Percentiles rank a stretch among this genome's conserved stretches.
These are phyloP conservation scores for Zelopaecilomyces penicillatus DNA, from an alignment of 2,329 filamentous ascomycete species.

Conservation along the genomic window DNA sequence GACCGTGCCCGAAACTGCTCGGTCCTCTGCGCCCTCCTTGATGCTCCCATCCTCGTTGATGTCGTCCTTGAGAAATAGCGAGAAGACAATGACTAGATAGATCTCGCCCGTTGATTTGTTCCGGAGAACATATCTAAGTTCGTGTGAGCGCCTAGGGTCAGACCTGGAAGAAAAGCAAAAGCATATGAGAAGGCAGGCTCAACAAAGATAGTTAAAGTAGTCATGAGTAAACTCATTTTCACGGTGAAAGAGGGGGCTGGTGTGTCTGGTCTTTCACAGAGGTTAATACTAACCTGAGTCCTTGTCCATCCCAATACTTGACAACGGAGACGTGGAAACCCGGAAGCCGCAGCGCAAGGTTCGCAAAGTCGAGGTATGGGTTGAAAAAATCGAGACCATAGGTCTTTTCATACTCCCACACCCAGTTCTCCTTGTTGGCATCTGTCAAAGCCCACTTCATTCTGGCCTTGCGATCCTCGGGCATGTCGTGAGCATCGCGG, in stretches of 20 bases:
- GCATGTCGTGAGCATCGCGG: conserved; percentile 41
- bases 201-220: too few relatives aligned
- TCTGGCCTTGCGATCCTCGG: conserved; percentile 42
- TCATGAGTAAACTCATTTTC: background rate
- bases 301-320: conserved; percentile 73
- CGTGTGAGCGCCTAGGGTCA: conserved; percentile 59
- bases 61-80: conserved; percentile 61
- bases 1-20: conserved; percentile 7
- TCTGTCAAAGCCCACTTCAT: conserved; percentile 50
- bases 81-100: conserved; percentile 76
- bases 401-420: conserved; percentile 45
- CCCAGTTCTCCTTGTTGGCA: conserved; percentile 41
- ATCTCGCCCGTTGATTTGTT: conserved; percentile 65
- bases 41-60: conserved; percentile 50
- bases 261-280: too few relatives aligned
- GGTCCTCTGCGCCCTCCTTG: conserved; percentile 31
- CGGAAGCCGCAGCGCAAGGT: conserved; percentile 62
- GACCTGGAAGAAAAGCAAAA: conserved; percentile 15
- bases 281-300: conserved; percentile 51
- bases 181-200: background rate
- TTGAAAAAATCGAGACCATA: conserved; percentile 72
- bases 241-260: conserved; percentile 5
- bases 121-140: conserved; percentile 85
- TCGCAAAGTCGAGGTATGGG: conserved; percentile 77
- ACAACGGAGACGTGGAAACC: conserved; percentile 67